Conservation (phyloP, 345 rosid genomes). For the Noccaea caerulescens region DNA sequence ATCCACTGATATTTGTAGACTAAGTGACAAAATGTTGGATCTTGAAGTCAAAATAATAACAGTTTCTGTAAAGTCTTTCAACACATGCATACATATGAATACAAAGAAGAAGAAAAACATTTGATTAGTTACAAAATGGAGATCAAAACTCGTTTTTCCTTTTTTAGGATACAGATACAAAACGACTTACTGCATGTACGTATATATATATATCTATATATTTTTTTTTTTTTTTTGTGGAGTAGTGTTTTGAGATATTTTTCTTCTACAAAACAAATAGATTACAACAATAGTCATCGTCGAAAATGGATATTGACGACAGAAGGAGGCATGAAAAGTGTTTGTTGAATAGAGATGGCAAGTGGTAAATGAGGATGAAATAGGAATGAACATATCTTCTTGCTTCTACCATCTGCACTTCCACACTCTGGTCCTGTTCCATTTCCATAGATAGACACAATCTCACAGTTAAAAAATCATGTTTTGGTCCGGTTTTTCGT, state of each 20-base stretch:
- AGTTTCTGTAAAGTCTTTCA: constrained; percentile 8
- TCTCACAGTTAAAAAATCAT: background rate
- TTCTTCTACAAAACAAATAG: constrained; percentile 23
- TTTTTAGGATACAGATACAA: background rate
- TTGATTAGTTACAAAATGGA: background rate
- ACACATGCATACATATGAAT: background rate
- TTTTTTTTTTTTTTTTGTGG: too few species aligned
- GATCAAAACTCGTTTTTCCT: background rate
- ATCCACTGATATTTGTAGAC: constrained; percentile 42
- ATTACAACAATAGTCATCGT: constrained; percentile 50
- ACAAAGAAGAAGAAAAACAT: background rate
- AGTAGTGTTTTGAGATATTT: background rate
- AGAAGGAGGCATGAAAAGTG: constrained; percentile 69
- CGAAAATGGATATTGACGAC: constrained; percentile 91
- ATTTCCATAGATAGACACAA: constrained; percentile 19
- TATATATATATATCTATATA: too few species aligned
- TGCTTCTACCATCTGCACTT: constrained; percentile 62
- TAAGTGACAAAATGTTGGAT: background rate
- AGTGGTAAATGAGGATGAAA: constrained; percentile 95
- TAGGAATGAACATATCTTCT: constrained; percentile 74
- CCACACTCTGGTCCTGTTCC: constrained; percentile 89
- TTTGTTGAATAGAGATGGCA: constrained; percentile 84
- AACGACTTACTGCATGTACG: background rate
- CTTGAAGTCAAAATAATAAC: background rate
- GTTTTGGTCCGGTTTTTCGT: background rate